Evolutionary conservation across 2,329 filamentous ascomycete species (phyloP).

Genomic region (Colletotrichum eleusines): DNA sequence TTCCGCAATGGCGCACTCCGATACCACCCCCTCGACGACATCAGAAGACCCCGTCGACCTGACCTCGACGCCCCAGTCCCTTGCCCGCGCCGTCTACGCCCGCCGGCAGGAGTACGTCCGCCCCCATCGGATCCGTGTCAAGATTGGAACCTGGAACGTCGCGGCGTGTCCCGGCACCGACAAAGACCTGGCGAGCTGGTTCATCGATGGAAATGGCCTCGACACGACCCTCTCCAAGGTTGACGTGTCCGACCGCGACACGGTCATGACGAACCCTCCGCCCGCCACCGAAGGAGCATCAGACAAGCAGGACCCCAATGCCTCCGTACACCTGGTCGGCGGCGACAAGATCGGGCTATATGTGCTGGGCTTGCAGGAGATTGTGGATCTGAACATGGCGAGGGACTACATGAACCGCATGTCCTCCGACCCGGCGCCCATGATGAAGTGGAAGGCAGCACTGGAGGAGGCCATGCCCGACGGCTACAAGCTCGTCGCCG

Average conservation of each 20-base stretch:
- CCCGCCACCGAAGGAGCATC: conserved; percentile 13
- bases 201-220: conserved; percentile 80
- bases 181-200: conserved; percentile 90
- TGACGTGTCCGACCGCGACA: conserved; percentile 56
- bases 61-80: conserved; percentile 64
- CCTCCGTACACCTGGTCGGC: conserved; percentile 60
- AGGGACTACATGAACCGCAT: conserved; percentile 79
- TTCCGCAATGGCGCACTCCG: conserved; percentile 30
- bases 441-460: conserved; percentile 84
- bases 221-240: conserved; percentile 72
- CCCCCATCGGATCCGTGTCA: conserved; percentile 81
- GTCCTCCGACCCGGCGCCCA: conserved; percentile 78
- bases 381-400: conserved; percentile 86
- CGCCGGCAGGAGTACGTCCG: conserved; percentile 84
- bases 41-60: conserved; percentile 63
- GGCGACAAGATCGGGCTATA: conserved; percentile 87
- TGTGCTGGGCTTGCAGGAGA: conserved; percentile 90
- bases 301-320: conserved; percentile 47
- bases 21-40: conserved; percentile 46
- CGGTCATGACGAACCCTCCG: conserved; percentile 46
- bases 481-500: conserved; percentile 81
- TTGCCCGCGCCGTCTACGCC: conserved; percentile 76
- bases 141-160: conserved; percentile 96
- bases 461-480: conserved; percentile 79
- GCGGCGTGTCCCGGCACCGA: conserved; percentile 87